Percentiles rank a stretch among this genome's conserved stretches.
Evolutionary conservation across 257 asterid genomes (phyloP).

Genomic region (Capsicum rhomboideum): DNA sequence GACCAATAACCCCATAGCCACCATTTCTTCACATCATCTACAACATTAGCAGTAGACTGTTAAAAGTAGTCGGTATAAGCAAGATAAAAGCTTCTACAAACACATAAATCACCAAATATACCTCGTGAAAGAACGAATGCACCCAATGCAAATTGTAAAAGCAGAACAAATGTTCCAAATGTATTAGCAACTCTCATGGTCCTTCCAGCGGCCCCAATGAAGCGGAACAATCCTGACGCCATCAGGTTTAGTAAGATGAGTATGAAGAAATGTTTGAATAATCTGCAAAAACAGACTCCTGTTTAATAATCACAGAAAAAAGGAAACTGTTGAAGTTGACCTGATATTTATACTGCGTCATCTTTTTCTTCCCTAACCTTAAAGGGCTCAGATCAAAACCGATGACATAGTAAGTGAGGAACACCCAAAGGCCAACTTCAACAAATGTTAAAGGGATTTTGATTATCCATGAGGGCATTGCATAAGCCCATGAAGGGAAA

Average conservation of each 20-base stretch:
- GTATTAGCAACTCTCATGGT: conserved; percentile 60
- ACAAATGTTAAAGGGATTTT: conserved; percentile 26
- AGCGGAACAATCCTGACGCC: conserved; percentile 45
- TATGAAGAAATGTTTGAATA: conserved; percentile 40
- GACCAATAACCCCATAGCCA: conserved; percentile 71
- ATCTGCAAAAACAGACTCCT: conserved; percentile 17
- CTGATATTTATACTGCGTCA: neutral
- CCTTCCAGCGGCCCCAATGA: conserved; percentile 54
- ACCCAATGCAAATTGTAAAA: conserved; percentile 46
- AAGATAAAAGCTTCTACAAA: neutral
- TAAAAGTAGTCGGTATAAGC: neutral
- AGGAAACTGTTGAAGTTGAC: neutral
- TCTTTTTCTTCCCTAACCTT: conserved; percentile 23
- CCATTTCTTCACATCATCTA: conserved; percentile 56
- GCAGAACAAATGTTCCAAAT: conserved; percentile 45
- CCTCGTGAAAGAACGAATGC: conserved; percentile 58
- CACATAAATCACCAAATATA: conserved; percentile 1
- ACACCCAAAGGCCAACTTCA: conserved; percentile 24
- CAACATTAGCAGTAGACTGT: neutral
- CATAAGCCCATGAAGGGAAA: conserved; percentile 39
- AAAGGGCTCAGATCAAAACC: conserved; percentile 56
- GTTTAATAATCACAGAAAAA: neutral
- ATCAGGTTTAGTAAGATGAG: conserved; percentile 28
- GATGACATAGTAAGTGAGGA: conserved; percentile 45
- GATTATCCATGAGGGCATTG: conserved; percentile 29